Evolutionary conservation across 1,139 yeast genomes (phyloP), one percentile per base, ranked within the genome.

Genomic region (Arxiozyma heterogenica): DNA sequence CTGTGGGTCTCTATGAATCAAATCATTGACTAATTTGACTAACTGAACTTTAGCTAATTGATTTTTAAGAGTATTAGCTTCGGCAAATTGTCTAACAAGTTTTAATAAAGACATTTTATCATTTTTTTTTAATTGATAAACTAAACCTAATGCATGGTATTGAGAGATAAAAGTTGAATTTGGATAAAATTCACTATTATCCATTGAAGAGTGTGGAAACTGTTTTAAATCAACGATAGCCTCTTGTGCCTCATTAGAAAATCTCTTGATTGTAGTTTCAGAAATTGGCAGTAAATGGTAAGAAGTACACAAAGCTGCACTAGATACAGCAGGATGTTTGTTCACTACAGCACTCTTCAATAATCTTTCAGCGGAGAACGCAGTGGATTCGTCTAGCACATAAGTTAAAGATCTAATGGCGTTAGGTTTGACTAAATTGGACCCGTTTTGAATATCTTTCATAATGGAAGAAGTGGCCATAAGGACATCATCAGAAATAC

Each of bases 381-480:
- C 95, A 11, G 96, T 91, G 49, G 95, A 81, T 42, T 91, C 86
- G 69, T 93, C 98, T 67, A 94, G 79, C 49, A 93, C 95, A 63
- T 95, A 81, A 22, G 91, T 82, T 64, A 93, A 79, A 0, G 98
- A 87, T 69, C 98, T 83, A 61, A 93, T 86, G 39, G 99, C 98
- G 70, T 93, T 86, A 55, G 98, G 96, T 68, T 91, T 89, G 72
- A 86, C 90, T 56, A 90, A 76, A 59, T 82, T 77, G 59, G 89
- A 95, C 60, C 91, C 91, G 57, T 85, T 84, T 73, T 94, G 97
- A 56, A 93, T 88, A 73, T 93, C 98, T 74, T 91, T 91, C 97
- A 93, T 94, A 66, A 93, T 91, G 22, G 96, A 88, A 8, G 97
- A 88, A 39, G 98, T 93, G 41, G 93, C 97, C 98, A 93, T 94